Base-by-base conservation (phyloP, 805 yeast genomes). In the Starmerella bombi region DNA sequence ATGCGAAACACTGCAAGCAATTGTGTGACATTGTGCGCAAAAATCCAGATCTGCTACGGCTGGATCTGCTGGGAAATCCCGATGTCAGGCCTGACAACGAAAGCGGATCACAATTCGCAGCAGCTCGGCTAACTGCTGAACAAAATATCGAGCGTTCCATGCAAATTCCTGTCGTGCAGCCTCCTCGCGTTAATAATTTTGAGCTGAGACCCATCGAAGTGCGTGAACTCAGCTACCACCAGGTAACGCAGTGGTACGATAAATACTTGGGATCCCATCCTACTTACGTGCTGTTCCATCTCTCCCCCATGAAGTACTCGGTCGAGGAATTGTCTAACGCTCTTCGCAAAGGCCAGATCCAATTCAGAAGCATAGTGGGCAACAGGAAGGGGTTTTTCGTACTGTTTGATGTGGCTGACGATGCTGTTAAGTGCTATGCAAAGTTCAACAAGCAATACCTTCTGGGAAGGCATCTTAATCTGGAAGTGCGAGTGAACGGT, bases 321-420 rank as follows among this genome's bases (percentile, higher is more conserved):
- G 38, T 22, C 19, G 18, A 34, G 14, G 41, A 35, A 17, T 28
- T 42, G 2, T 21, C 41, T 12, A 12, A 33, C 10, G 8, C 32
- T 15, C 38, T 45, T 31, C 9, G 23, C 5, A 32, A 6, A 28
- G 17, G 15, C 15, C 31, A 15, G 21, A 30, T 35, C 20, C 16
- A 14, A 1, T 16, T 34, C 18, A 3, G 12, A n/a, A 43, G 25
- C 17, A 36, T 45, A 10, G 38, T 32, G 3, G 44, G 30, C 16
- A 45, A 42, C 36, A 3, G 15, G 3, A 32, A 35, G 9, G 49
- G 49, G 10, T 37, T 32, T 23, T 42, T 29, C 30, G 29, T 41
- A 4, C 20, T 42, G 18, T 44, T 36, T 23, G 41, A 30, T 16
- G 12, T 14, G 19, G 25, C 20, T 5, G 20, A 10, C 10, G 40